Percentiles rank a stretch among this genome's conserved stretches.
Evolutionary conservation across 2,329 filamentous ascomycete species (phyloP).

Genomic region (Fonsecaea pedrosoi): DNA sequence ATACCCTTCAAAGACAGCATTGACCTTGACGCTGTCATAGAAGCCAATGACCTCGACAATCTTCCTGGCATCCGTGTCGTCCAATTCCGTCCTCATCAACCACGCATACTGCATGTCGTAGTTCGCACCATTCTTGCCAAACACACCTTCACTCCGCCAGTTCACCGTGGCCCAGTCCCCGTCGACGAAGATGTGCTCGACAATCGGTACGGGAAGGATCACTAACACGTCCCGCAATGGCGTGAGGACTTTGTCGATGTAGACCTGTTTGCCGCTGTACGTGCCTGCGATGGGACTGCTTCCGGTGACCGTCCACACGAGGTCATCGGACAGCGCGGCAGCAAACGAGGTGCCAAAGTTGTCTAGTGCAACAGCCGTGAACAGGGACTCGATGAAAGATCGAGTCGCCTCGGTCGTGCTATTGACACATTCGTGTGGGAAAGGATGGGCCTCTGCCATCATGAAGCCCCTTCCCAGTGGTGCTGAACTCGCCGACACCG

Average conservation of each 20-base stretch:
- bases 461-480: constrained; percentile 4
- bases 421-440: background rate
- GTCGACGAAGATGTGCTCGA: constrained; percentile 31
- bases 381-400: constrained; percentile 30
- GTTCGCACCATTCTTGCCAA: constrained; percentile 29
- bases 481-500: background rate
- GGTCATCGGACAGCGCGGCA: constrained; percentile 23
- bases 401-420: constrained; percentile 23
- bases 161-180: constrained; percentile 27
- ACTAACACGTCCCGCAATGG: constrained; percentile 28
- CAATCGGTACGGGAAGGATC: constrained; percentile 28
- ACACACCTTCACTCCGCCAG: constrained; percentile 27
- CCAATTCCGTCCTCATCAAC: constrained; percentile 27
- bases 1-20: constrained; percentile 29
- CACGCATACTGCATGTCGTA: constrained; percentile 35
- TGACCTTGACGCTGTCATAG: constrained; percentile 30
- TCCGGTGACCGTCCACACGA: constrained; percentile 29
- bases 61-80: constrained; percentile 17
- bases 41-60: constrained; percentile 32
- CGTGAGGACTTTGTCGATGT: constrained; percentile 30
- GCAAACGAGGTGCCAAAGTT: constrained; percentile 30
- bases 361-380: constrained; percentile 29
- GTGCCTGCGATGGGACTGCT: constrained; percentile 25
- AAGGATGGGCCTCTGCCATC: constrained; percentile 21
- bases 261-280: constrained; percentile 28